Evolutionary conservation across 169 alveolate species (phyloP).

Genomic region (Blepharisma undulans): DNA sequence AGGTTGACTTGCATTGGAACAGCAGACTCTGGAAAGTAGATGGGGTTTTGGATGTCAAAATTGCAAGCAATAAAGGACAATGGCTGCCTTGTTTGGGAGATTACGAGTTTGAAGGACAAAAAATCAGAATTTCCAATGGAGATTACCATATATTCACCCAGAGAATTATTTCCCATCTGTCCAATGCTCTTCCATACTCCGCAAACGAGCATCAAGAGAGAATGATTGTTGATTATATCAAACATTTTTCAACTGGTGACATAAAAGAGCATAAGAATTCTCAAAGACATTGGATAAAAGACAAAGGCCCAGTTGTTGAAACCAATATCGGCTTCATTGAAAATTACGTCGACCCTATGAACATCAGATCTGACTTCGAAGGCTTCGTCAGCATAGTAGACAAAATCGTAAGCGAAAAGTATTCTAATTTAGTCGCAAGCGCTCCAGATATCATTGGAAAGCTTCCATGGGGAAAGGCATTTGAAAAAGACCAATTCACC

Average conservation of each 20-base stretch:
- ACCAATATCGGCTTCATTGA: slow-evolving; percentile 81
- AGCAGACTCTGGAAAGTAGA: slow-evolving; percentile 48
- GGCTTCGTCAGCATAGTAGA: slow-evolving; percentile 80
- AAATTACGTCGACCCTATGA: slow-evolving; percentile 78
- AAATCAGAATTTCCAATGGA: slow-evolving; percentile 58
- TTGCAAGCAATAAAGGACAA: slow-evolving; percentile 12
- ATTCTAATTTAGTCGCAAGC: slow-evolving; percentile 58
- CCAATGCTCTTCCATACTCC: slow-evolving; percentile 54
- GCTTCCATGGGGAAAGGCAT: slow-evolving; percentile 83
- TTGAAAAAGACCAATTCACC: slow-evolving; percentile 71
- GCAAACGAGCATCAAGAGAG: slow-evolving; percentile 69
- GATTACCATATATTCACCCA: slow-evolving; percentile 58
- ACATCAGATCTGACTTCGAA: slow-evolving; percentile 80
- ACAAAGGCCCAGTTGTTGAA: slow-evolving; percentile 79
- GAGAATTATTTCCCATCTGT: slow-evolving; percentile 49
- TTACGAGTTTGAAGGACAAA: slow-evolving; percentile 39
- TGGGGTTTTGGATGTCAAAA: slow-evolving; percentile 6
- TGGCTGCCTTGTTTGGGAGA: slow-evolving; percentile 40
- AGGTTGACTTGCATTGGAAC: slow-evolving; percentile 56
- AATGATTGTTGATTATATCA: slow-evolving; percentile 63
- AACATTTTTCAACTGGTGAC: slow-evolving; percentile 73
- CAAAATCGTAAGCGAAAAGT: slow-evolving; percentile 60
- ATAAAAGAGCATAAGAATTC: slow-evolving; percentile 73
- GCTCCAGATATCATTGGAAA: slow-evolving; percentile 68
- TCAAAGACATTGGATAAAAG: slow-evolving; percentile 81